A percentile compares a stretch with the other conserved stretches of the same genome.
Evolutionary conservation across 345 rosid species (phyloP).

Genomic region (Gossypium arboreum): DNA sequence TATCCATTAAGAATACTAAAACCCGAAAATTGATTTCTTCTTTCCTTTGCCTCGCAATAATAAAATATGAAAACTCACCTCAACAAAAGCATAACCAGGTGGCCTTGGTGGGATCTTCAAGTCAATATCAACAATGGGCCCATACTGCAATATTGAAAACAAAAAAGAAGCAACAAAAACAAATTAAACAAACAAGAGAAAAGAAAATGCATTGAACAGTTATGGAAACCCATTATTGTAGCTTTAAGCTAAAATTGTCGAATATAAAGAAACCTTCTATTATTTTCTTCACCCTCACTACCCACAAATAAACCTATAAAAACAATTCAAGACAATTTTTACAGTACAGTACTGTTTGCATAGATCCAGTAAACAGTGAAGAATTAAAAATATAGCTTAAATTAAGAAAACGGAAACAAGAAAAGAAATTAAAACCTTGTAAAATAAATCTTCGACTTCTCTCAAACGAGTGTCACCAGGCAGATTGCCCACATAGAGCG

Average conservation of each 20-base stretch:
- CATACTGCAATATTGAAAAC: constrained; percentile 51
- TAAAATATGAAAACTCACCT: constrained; percentile 41
- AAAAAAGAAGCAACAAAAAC: neutral
- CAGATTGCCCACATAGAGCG: constrained; percentile 91
- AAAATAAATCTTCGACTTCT: constrained; percentile 89
- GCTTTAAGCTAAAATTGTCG: neutral
- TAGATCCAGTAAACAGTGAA: neutral
- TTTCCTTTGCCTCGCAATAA: neutral
- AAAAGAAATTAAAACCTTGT: constrained; percentile 48
- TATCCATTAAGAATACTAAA: neutral
- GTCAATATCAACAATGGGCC: constrained; percentile 85
- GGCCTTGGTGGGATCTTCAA: constrained; percentile 96
- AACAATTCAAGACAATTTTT: neutral
- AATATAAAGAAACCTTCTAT: neutral
- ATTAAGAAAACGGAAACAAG: neutral
- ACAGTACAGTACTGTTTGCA: neutral
- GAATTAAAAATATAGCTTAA: neutral
- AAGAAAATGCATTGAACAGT: neutral
- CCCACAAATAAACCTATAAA: neutral
- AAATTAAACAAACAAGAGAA: too few species aligned
- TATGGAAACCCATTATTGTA: neutral
- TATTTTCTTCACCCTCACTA: neutral
- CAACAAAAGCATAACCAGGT: constrained; percentile 95
- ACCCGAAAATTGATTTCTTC: neutral
- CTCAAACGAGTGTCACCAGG: constrained; percentile 86